Base-by-base conservation (phyloP, 2,329 filamentous ascomycete genomes). In the Diaporthe destruens region DNA sequence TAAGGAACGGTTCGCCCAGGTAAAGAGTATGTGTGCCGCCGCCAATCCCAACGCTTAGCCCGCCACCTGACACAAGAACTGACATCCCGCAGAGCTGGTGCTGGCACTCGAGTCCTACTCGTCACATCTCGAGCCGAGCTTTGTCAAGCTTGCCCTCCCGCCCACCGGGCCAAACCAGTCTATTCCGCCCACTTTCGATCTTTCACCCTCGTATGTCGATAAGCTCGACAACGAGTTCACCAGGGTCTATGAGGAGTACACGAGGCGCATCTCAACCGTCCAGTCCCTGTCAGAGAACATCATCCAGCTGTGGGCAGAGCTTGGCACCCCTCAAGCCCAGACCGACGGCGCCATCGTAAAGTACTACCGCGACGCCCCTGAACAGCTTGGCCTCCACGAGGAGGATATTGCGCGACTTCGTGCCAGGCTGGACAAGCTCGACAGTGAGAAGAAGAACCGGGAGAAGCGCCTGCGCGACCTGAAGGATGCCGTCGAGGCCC, bases 231-330 rank as follows among this genome's bases (percentile, higher is more conserved):
- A 89, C 69, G 96, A 99, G 82, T 99, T 98, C 80, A 94, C 94
- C 14, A 91, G 95, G 74, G 94, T 99, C 25, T 98, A 98, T 82
- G 95, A 98, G 79, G 97, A 99, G 84, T 99, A 98, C 83, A 94
- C 92, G 55, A 93, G 91, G 76, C 93, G 96, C 61, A 87, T 98
- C 56, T 88, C 89, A 39, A 90, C 89, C 0, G 95, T 98, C 18
- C 91, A 94, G 81, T 84, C 90, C 25, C 83, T 94, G 3, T 91
- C 91, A 53, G 93, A 98, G 78, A 91, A 96, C 74, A 96, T 98
- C 73, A 96, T 99, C 78, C 93, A 94, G 77, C 88, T 99, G 0
- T 99, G 96, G 95, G 96, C 94, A 0, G 96, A 99, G 82, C 90
- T 99, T 12, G 96, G 96, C 55, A 97, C 94, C 1, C 95, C 96